A percentile compares a stretch with the other conserved stretches of the same genome.
Evolutionary conservation across 2,329 filamentous ascomycete species (phyloP).

Genomic region (Albophoma yamanashiensis): DNA sequence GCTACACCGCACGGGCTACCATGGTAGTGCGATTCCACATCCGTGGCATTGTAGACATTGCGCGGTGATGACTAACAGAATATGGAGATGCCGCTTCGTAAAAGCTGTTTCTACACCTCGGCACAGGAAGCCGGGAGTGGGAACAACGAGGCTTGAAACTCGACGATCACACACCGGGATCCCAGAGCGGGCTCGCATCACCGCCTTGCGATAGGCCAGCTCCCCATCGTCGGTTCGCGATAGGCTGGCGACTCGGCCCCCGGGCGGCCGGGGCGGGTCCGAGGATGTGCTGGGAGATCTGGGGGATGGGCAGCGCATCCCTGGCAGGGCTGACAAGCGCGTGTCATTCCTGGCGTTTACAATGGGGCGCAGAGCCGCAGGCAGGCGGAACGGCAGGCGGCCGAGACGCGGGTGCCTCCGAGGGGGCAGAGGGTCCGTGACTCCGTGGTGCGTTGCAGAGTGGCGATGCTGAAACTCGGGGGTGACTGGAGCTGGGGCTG

Average conservation of each 20-base stretch:
- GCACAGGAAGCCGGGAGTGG: neutral
- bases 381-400: neutral
- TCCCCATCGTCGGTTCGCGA: neutral
- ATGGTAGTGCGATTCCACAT: neutral
- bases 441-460: neutral
- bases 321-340: neutral
- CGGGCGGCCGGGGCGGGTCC: neutral
- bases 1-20: neutral
- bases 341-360: neutral
- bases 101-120: neutral
- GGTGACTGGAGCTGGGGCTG: neutral
- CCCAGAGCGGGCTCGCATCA: neutral
- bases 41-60: neutral
- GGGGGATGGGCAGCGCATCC: neutral
- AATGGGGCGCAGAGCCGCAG: neutral
- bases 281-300: neutral
- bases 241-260: neutral
- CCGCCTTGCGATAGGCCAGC: neutral
- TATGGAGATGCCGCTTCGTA: neutral
- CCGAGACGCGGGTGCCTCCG: neutral
- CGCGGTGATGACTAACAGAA: neutral
- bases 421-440: neutral
- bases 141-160: constrained; percentile 1
- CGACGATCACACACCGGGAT: neutral
- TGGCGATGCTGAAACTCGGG: neutral